Evolutionary conservation across 169 alveolate species (phyloP), one percentile per base, ranked within the genome.

Genomic region (Plasmodium inui): DNA sequence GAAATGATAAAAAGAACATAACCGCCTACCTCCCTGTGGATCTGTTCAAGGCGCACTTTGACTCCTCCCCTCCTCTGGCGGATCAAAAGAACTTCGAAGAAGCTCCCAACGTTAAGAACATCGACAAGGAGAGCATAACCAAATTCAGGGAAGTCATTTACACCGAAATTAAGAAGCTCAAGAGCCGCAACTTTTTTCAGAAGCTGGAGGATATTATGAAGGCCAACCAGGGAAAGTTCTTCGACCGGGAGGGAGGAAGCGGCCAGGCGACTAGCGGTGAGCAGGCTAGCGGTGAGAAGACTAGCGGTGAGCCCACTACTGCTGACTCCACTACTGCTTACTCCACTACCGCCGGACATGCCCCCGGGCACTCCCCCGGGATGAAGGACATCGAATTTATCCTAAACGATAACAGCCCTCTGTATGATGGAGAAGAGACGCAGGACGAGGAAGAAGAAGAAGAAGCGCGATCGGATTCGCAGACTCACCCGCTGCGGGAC

Each of bases 141-240:
- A 89, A 89, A 28, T 89, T 89, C 53, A 55, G 90, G 53, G 89
- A 89, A 89, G 82, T 89, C 12, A 89, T 89, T 8, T 89, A 89
- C 82, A 89, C 44, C 6, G 94, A 89, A 89, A 89, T 89, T 89
- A 89, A 89, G 73, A 89, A 89, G 72, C 72, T 89, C 32, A 89
- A 89, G 82, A 39, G 53, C 82, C 55, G 82, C 39, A 55, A 76
- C 10, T 19, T 79, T 19, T 67, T 89, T 57, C 76, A 46, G 37
- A 57, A 61, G 50, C 53, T 89, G 6, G 94, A 89, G 53, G 26
- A 39, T 6, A 79, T 89, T 67, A 39, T 89, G 46, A 78, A 44
- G 34, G 32, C 10, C 19, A 89, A 89, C 72, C 90, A 89, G 71
- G 82, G 71, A 50, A 89, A 79, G 34, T 89, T 89, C 82, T 78